These are phyloP conservation scores for Chrysanthemum lavandulifolium DNA, from an alignment of 129 eudicot species.

Conservation along the genomic window DNA sequence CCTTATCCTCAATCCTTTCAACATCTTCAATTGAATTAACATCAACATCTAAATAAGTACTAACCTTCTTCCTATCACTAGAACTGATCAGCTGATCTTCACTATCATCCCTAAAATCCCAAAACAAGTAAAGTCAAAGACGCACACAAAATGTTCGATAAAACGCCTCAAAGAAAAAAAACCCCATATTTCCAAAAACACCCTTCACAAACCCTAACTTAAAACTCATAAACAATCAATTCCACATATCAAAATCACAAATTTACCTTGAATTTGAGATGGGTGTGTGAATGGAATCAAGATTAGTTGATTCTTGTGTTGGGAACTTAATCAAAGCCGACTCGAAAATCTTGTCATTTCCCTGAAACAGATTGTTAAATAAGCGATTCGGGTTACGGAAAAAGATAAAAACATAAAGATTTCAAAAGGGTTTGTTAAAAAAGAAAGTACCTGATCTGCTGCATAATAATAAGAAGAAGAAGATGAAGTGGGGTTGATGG, in stretches of 20 bases:
- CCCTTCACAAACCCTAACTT: not conserved
- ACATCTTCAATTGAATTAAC: slow-evolving; percentile 18
- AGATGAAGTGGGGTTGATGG: slow-evolving; percentile 1
- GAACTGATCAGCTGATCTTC: slow-evolving; percentile 36
- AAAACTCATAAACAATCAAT: not conserved
- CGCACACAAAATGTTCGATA: slow-evolving; percentile 13
- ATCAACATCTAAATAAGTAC: slow-evolving; percentile 28
- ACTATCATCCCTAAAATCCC: slow-evolving; percentile 32
- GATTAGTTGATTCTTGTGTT: slow-evolving; percentile 29
- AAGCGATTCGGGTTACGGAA: not conserved
- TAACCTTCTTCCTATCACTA: slow-evolving; percentile 29
- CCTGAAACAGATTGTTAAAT: slow-evolving; percentile 24
- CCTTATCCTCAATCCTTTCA: slow-evolving; percentile 27
- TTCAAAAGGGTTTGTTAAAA: not conserved
- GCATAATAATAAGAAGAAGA: slow-evolving; percentile 13
- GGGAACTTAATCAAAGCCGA: slow-evolving; percentile 26
- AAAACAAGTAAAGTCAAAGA: slow-evolving; percentile 15
- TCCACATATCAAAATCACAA: not conserved
- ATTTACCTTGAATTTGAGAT: slow-evolving; percentile 39
- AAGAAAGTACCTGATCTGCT: slow-evolving; percentile 31
- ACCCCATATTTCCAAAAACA: not conserved
- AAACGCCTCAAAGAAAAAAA: slow-evolving; percentile 14
- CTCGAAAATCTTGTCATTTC: slow-evolving; percentile 15
- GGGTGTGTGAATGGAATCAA: slow-evolving; percentile 16
- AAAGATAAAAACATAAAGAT: not conserved